Evolutionary conservation across 2,329 filamentous ascomycete genomes (phyloP), one percentile per base, ranked within the genome.

Genomic region (Botryosphaeria agaves): DNA sequence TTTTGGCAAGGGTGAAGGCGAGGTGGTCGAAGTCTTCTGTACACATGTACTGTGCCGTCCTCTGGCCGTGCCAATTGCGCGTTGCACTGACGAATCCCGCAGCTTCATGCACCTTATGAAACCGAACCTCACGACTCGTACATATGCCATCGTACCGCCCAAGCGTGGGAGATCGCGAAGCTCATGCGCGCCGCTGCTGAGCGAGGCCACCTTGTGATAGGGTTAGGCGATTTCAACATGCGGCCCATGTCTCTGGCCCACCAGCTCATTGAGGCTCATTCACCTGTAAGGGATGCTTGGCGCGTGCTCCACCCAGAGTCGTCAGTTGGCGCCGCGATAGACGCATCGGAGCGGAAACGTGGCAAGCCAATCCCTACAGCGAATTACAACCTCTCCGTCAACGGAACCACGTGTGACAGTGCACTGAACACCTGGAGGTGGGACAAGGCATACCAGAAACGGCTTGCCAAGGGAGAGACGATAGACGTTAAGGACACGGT

Each of bases 151-250:
- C 78, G 85, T 34, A 81, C 81, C 12, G 78, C 87, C 3, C 87
- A 98, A 57, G 79, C 84, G 29, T 98, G 89, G 89, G 80, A 94
- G 50, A 80, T 94, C 34, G 70, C 85, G 31, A 93, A 92, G 52
- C 64, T 93, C 26, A 77, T 94, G 58, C 74, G 81, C 29, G 78
- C 71, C 34, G 85, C 87, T 26, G 69, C 75, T 1, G 78, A 84
- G 41, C 65, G 77, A 9, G 83, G 84, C 5, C 80, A 87, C 49
- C 63, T 95, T 18, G 84, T 85, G 30, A 61, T 95, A 26, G 85
- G 76, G 5, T 60, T 93, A 32, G 89, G 89, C 16, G 89, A 95
- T 58, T 94, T 95, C 60, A 95, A 95, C 57, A 92, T 93, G 78
- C 62, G 83, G n/a, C 89, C 89, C 1, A 56, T 77, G 24, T 91